phyloP scores from a whole-genome alignment of 768 basidiomycete species.

The Galerina sulciceps region DNA sequence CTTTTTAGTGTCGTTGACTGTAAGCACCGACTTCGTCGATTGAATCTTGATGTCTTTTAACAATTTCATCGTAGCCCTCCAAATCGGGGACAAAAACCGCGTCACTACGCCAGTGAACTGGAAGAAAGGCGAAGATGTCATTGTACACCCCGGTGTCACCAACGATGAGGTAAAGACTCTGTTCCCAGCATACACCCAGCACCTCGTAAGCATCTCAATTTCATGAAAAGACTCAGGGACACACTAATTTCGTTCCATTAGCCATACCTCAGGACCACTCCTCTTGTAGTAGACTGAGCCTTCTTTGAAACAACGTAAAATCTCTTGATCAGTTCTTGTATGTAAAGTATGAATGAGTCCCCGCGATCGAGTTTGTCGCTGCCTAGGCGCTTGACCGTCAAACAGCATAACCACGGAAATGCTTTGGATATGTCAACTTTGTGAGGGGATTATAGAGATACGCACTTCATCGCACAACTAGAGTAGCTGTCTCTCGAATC shows the following conservation, averaged over 20 bases:
- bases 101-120: slow-evolving; percentile 95
- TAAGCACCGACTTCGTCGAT: slow-evolving; percentile 24
- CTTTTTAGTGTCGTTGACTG: slow-evolving; percentile 73
- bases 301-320: no score
- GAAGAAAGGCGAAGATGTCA: slow-evolving; percentile 92
- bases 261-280: slow-evolving; percentile 90
- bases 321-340: no score
- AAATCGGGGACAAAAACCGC: slow-evolving; percentile 85
- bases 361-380: no score
- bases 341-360: no score
- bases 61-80: slow-evolving; percentile 60
- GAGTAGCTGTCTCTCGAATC: no score
- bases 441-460: no score
- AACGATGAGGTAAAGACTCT: slow-evolving; percentile 90
- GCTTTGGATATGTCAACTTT: no score
- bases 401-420: no score
- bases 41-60: slow-evolving; percentile 3
- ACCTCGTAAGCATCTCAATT: slow-evolving; percentile 58
- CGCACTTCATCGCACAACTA: no score
- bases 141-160: slow-evolving; percentile 83
- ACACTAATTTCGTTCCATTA: slow-evolving; percentile 31
- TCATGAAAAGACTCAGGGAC: background rate
- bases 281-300: slow-evolving; percentile 44
- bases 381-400: no score
- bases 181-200: slow-evolving; percentile 83